Evolutionary conservation across 2,329 filamentous ascomycete genomes (phyloP).

Genomic region (Aspergillus floridensis): DNA sequence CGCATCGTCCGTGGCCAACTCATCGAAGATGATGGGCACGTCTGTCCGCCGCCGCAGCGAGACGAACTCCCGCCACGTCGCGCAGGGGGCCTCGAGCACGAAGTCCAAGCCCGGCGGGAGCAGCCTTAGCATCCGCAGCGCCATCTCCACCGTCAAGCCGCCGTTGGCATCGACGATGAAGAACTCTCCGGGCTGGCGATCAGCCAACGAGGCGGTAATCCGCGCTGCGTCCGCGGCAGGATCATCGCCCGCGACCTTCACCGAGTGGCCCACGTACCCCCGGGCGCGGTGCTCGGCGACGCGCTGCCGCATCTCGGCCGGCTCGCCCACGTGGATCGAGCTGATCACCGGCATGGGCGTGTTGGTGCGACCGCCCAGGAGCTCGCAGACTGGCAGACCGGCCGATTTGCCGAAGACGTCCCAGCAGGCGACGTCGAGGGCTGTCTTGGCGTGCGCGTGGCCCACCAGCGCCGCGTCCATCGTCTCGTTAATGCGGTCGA

Average conservation of each 20-base stretch:
- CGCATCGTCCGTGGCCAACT: constrained; percentile 18
- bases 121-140: constrained; percentile 23
- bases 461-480: constrained; percentile 26
- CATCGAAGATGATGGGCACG: constrained; percentile 25
- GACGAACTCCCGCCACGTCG: constrained; percentile 22
- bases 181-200: constrained; percentile 17
- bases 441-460: constrained; percentile 25
- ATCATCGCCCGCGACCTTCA: too few relatives aligned
- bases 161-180: constrained; percentile 24
- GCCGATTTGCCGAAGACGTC: constrained; percentile 25
- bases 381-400: constrained; percentile 24
- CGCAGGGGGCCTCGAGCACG: constrained; percentile 25
- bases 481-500: constrained; percentile 29
- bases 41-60: constrained; percentile 22
- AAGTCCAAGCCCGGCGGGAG: constrained; percentile 23
- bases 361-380: constrained; percentile 24
- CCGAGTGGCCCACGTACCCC: too few relatives aligned
- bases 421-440: constrained; percentile 24
- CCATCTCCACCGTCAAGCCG: constrained; percentile 21
- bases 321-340: not conserved
- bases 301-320: too few relatives aligned
- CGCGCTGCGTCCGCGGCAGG: not conserved
- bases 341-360: constrained; percentile 15
- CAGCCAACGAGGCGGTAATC: constrained; percentile 6
- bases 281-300: too few relatives aligned